A percentile compares a stretch with the other conserved stretches of the same genome.
These are phyloP conservation scores for Solidago caesia DNA, from an alignment of 129 eudicot genomes.

Conservation along the genomic window DNA sequence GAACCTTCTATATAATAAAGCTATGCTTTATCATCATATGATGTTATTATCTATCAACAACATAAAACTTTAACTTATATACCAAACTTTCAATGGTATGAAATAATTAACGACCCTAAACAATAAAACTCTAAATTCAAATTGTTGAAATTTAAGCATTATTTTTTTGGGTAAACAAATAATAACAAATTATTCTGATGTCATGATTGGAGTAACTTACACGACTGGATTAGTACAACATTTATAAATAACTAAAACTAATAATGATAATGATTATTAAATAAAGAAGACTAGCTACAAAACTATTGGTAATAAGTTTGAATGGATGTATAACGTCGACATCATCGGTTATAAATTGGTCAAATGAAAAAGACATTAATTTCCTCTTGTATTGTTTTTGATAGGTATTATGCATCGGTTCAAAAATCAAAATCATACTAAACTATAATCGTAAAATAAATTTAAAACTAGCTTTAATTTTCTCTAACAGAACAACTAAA, in stretches of 20 bases:
- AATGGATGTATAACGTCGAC: constrained; percentile 6
- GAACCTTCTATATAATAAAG: no score
- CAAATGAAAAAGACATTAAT: constrained; percentile 13
- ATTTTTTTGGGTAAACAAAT: constrained; percentile 5
- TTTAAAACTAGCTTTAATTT: no score
- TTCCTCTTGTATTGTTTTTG: background rate
- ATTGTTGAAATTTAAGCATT: background rate
- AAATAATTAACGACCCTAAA: background rate
- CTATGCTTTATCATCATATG: no score
- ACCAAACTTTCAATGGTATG: background rate
- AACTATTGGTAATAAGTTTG: constrained; percentile 15
- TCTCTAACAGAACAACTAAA: no score
- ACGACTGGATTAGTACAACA: constrained; percentile 34
- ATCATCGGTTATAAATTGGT: constrained; percentile 12
- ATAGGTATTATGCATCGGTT: background rate
- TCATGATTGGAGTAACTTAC: constrained; percentile 29
- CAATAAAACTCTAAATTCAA: background rate
- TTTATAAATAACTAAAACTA: background rate
- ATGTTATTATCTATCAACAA: background rate
- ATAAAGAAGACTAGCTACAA: background rate
- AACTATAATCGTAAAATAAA: constrained; percentile 12
- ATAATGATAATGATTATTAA: background rate
- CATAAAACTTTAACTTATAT: background rate
- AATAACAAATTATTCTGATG: background rate
- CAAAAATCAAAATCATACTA: background rate